These are phyloP conservation scores for Odontarrhena argentea DNA, from an alignment of 345 rosid species.

Conservation along the genomic window DNA sequence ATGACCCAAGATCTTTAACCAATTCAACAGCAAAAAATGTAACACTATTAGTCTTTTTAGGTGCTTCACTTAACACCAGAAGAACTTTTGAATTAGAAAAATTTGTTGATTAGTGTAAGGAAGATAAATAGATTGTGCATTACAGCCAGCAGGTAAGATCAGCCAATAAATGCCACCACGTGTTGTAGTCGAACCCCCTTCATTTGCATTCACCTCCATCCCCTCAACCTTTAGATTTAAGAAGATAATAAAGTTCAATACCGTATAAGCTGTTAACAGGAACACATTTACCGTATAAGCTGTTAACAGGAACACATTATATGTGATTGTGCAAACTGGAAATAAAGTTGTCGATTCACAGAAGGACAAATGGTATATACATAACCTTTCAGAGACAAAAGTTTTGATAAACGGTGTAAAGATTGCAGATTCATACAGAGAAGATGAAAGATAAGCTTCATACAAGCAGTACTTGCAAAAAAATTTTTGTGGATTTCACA, in stretches of 20 bases:
- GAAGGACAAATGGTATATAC: not conserved
- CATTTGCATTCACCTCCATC: constrained; percentile 90
- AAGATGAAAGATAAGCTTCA: not conserved
- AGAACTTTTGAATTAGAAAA: not conserved
- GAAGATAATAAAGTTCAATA: not conserved
- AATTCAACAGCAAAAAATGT: constrained; percentile 9
- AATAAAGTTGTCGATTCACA: not conserved
- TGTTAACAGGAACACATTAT: not conserved
- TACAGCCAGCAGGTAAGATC: constrained; percentile 99
- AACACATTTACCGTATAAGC: not conserved
- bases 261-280: not conserved
- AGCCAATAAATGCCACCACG: constrained; percentile 95
- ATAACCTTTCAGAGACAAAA: not conserved
- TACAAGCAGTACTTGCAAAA: not conserved
- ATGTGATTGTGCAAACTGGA: not conserved
- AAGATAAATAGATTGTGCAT: constrained; percentile 29
- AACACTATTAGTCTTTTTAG: constrained; percentile 1
- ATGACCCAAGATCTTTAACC: constrained; percentile 87
- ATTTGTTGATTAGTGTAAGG: constrained; percentile 4
- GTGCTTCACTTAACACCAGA: not conserved
- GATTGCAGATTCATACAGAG: not conserved
- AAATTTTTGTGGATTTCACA: not conserved
- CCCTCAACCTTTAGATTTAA: constrained; percentile 76
- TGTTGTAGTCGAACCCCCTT: constrained; percentile 91
- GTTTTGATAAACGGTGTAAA: not conserved